These are phyloP conservation scores for Candida ulmi DNA, from an alignment of 805 yeast species.

Conservation along the genomic window DNA sequence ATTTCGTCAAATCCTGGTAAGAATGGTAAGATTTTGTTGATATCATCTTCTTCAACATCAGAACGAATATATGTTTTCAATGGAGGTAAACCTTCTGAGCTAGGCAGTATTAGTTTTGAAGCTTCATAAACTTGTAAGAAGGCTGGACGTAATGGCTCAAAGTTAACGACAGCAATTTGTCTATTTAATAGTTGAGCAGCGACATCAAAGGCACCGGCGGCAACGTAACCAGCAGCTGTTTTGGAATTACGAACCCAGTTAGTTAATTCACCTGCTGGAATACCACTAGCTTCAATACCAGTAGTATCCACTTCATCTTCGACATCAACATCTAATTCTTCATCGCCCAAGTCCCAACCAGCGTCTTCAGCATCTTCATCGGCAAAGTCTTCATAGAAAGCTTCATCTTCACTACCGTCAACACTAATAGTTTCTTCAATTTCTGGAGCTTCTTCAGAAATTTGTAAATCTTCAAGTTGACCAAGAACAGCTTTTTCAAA, in stretches of 20 bases:
- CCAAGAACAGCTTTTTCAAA: conserved; percentile 84
- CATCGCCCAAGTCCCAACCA: conserved; percentile 82
- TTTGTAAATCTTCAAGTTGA: conserved; percentile 57
- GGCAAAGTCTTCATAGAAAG: conserved; percentile 22
- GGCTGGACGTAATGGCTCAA: conserved; percentile 80
- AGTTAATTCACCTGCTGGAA: conserved; percentile 47
- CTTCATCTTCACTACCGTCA: background rate
- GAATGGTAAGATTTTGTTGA: conserved; percentile 50
- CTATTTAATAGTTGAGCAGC: conserved; percentile 90
- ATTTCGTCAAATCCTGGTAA: conserved; percentile 71
- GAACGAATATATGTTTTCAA: conserved; percentile 60
- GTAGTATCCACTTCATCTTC: conserved; percentile 49
- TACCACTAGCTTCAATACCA: conserved; percentile 27
- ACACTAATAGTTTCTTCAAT: conserved; percentile 4
- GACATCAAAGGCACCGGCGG: conserved; percentile 94
- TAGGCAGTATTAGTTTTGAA: conserved; percentile 68
- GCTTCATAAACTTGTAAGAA: conserved; percentile 83
- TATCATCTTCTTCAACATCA: conserved; percentile 51
- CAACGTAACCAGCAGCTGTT: conserved; percentile 87
- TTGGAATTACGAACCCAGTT: conserved; percentile 86
- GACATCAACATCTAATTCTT: conserved; percentile 62
- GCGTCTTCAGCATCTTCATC: conserved; percentile 51
- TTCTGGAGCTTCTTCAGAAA: conserved; percentile 38
- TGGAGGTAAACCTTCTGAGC: conserved; percentile 65
- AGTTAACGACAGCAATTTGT: conserved; percentile 81